Base-by-base conservation (phyloP, 306 rosid genomes). In the Rosa multiflora region DNA sequence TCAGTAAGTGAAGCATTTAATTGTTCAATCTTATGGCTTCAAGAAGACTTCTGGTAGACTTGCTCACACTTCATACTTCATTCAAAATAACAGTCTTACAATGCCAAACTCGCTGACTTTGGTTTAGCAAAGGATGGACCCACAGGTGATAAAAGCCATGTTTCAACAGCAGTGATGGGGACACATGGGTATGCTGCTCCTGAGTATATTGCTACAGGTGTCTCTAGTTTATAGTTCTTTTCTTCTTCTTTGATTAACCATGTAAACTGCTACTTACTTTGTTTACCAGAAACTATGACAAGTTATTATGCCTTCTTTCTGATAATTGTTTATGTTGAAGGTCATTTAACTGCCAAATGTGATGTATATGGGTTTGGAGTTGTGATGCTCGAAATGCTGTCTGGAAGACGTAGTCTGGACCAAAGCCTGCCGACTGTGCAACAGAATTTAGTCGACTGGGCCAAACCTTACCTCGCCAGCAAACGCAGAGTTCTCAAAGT, bases 101-200 rank as follows among this genome's bases (percentile, higher is more conserved):
- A 82, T 76, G 98, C 93, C 44, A 91, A 89, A 76, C 97, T 95
- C 62, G 91, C 97, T 11, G 98, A 92, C 82, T 95, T 95, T 70
- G 99, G 99, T 53, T 87, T 92, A 85, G 99, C 99, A 53, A 95
- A 88, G 86, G 99, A 92, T 48, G 97, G 95, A 56, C 98, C 97
- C 3, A 86, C 84, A 4, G 97, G 89, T 69, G 96, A 87, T 85
- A 79, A 35, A 77, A 94, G 99, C 81, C 87, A 92, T 77, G 98
- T 95, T 84, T 90, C 97, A 76, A 94, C 99, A 17, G 80, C 97
- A 83, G 89, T 94, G 32, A 92, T 94, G 95, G 99, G 99, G 72
- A 95, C 97, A 7, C 91, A 79, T 78, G 99, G 97, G 51, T 94
- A 94, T 75, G 99, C 99, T 17, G 97, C 99, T 40, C 99, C 99